These are phyloP conservation scores for Rostrohypoxylon terebratum DNA, from an alignment of 495 filamentous ascomycete genomes.

Conservation along the genomic window DNA sequence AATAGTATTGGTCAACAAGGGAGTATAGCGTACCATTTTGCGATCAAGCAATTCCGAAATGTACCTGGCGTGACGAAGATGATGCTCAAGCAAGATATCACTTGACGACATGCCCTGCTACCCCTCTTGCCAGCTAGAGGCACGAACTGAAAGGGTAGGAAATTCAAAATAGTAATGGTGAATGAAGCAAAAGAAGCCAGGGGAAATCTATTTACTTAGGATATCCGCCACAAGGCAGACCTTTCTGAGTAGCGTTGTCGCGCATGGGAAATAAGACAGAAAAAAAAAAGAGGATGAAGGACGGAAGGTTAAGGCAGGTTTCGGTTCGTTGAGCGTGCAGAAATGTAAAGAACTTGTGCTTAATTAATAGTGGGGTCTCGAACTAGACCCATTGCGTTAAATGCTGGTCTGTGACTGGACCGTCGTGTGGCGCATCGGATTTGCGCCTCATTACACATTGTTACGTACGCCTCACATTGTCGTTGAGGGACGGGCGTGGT, in stretches of 20 bases:
- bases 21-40: constrained; percentile 38
- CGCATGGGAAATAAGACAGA: constrained; percentile 11
- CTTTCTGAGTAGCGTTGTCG: constrained; percentile 12
- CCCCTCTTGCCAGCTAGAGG: constrained; percentile 2
- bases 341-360: constrained; percentile 10
- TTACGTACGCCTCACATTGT: not conserved
- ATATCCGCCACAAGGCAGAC: constrained; percentile 26
- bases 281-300: constrained; percentile 16
- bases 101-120: constrained; percentile 38
- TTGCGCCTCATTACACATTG: no score
- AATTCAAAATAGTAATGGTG: not conserved
- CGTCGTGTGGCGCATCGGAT: not conserved
- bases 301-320: not conserved
- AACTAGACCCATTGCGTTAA: constrained; percentile 2
- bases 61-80: constrained; percentile 27
- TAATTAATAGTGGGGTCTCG: not conserved
- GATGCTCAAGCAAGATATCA: constrained; percentile 12
- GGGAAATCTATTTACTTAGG: constrained; percentile 12
- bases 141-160: not conserved
- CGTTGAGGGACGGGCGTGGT: not conserved
- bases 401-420: not conserved
- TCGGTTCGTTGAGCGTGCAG: not conserved
- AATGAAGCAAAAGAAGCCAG: constrained; percentile 8
- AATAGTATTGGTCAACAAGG: not conserved
- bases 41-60: constrained; percentile 25